Evolutionary conservation across 768 basidiomycete genomes (phyloP).

Genomic region (Xerocomellus chrysenteron): DNA sequence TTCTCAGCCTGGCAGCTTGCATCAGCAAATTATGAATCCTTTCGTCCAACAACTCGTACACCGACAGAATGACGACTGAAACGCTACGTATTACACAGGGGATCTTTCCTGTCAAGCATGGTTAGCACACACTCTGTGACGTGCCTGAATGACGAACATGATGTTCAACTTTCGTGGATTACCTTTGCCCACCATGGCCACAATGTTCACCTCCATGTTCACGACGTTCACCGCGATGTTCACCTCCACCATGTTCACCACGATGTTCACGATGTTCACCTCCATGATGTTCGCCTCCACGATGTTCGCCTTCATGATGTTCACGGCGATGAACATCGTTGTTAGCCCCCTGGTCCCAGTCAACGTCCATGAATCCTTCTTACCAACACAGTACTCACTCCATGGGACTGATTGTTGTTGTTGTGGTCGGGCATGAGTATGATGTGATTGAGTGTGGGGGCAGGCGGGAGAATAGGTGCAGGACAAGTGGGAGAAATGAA

Average conservation of each 20-base stretch:
- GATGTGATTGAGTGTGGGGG: not conserved
- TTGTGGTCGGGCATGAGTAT: constrained; percentile 2
- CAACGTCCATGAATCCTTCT: not conserved
- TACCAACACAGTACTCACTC: not conserved
- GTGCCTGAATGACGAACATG: not conserved
- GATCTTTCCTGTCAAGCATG: not conserved
- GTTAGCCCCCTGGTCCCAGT: not conserved
- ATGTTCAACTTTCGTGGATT: not conserved
- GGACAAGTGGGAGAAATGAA: not conserved
- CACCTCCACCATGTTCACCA: too few relatives aligned
- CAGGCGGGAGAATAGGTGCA: not conserved
- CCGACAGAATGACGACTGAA: not conserved
- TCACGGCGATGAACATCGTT: too few relatives aligned
- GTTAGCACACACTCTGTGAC: not conserved
- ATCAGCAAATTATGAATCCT: not conserved
- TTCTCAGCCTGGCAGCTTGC: not conserved
- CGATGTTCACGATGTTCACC: too few relatives aligned
- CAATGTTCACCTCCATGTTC: too few relatives aligned
- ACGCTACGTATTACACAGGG: not conserved
- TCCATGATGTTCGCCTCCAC: too few relatives aligned
- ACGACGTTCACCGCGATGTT: too few relatives aligned
- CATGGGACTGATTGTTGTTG: constrained; percentile 4
- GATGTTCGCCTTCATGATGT: too few relatives aligned
- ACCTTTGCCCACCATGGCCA: not conserved
- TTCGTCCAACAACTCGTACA: not conserved